Base-by-base conservation (phyloP, 2,329 filamentous ascomycete genomes). In the Parasarocladium wereldwijsianum region DNA sequence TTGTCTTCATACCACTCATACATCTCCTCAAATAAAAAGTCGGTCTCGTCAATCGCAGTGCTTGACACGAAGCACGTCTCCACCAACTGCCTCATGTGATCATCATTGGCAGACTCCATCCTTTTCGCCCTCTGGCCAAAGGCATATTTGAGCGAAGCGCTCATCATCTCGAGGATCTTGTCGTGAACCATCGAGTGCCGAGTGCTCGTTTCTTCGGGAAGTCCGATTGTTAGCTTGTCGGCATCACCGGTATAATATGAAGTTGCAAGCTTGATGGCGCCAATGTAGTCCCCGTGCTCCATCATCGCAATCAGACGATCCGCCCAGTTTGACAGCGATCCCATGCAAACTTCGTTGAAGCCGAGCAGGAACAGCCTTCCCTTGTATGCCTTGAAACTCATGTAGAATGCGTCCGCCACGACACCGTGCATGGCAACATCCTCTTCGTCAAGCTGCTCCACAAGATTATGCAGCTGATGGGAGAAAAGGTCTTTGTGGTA, bases 361-460 rank as follows among this genome's bases (percentile, higher is more conserved):
- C 90, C 86, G 7, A 98, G 64, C 4, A 96, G 58, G 46, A 98
- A 98, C 20, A 94, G 63, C 17, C 87, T 72, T 5, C 90, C 86
- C 52, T 96, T 98, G 57, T 96, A 98, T 4, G 84, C 70, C 45
- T 82, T 84, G 54, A 96, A 87, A 52, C 87, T 94, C 84, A 96
- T 96, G 48, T 87, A 87, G 43, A 94, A 98, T 0, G 86, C 90
- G 60, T 98, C 90, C 6, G 87, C 87, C 27, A 96, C 83, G 7
- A 96, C 86, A 3, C 87, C 87, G 53, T 96, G 90, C 75, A 96
- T 80, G 0, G 84, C 82, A 0, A 71, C 64, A 43, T 94, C 85
- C 34, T 86, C 75, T 40, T 93, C 85, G 38, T 94, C 79, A 12
- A 90, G 62, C 36, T 86, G 77, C 50, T 96, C 90, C 14, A 98